These are phyloP conservation scores for Saccharomyces pastorianus DNA, from an alignment of 1,139 yeast species.

Conservation along the genomic window DNA sequence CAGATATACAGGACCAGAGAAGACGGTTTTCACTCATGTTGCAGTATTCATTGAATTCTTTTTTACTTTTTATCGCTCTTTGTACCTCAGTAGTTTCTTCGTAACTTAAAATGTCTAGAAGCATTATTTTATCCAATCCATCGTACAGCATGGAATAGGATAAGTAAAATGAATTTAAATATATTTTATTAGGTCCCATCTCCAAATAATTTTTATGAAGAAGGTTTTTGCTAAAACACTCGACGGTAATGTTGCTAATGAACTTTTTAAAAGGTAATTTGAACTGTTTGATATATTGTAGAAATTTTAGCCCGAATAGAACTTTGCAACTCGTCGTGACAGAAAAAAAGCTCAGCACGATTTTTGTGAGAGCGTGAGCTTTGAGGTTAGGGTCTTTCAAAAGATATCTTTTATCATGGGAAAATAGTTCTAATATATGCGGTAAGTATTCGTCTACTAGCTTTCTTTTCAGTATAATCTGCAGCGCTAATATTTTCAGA, in stretches of 20 bases:
- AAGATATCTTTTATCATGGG: conserved; percentile 24
- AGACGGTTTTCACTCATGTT: background rate
- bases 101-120: conserved; percentile 7
- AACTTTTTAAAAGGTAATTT: conserved; percentile 17
- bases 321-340: conserved; percentile 17
- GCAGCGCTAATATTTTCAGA: conserved; percentile 26
- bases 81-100: background rate
- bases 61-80: background rate
- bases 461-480: conserved; percentile 20
- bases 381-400: conserved; percentile 17
- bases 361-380: conserved; percentile 19
- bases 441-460: conserved; percentile 8
- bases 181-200: background rate
- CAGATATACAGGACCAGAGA: background rate
- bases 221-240: conserved; percentile 19
- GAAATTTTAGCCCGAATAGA: conserved; percentile 27
- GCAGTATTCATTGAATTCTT: background rate
- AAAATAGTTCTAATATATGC: conserved; percentile 19
- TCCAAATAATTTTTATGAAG: background rate
- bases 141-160: conserved; percentile 11
- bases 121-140: conserved; percentile 15
- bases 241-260: conserved; percentile 20
- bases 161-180: conserved; percentile 13
- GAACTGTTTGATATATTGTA: conserved; percentile 25
- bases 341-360: conserved; percentile 25